Evolutionary conservation across 768 basidiomycete species (phyloP).

Genomic region (Lyophyllum shimeji): DNA sequence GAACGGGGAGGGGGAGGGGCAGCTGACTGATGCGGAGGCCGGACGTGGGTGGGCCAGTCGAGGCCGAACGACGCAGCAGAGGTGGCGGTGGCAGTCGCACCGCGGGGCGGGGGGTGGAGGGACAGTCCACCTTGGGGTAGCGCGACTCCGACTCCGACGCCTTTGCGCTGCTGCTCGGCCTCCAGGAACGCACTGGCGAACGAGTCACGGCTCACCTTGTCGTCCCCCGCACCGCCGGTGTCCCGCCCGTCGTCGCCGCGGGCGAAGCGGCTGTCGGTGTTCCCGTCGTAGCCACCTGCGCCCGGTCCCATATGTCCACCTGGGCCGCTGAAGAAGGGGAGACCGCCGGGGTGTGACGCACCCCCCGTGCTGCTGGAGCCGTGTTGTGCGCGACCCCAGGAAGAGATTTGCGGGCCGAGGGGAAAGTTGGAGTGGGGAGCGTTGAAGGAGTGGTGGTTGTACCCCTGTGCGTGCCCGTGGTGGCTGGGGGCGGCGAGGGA

Average conservation of each 20-base stretch:
- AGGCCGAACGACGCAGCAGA: constrained; percentile 16
- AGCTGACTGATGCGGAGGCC: not conserved
- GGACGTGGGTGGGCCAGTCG: constrained; percentile 15
- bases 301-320: not conserved
- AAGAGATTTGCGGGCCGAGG: not conserved
- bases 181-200: constrained; percentile 28
- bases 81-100: too few species aligned
- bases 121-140: not conserved
- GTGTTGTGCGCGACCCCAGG: constrained; percentile 4
- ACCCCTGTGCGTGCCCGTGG: not conserved
- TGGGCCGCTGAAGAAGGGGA: constrained; percentile 2
- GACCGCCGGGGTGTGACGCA: not conserved
- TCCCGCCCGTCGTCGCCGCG: constrained; percentile 7
- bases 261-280: not conserved
- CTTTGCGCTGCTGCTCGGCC: constrained; percentile 23
- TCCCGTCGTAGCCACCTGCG: constrained; percentile 1
- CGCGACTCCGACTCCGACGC: too few species aligned
- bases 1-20: not conserved
- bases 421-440: constrained; percentile 3
- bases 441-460: not conserved
- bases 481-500: constrained; percentile 4
- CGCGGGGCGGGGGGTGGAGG: constrained; percentile 2
- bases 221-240: constrained; percentile 5
- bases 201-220: constrained; percentile 14
- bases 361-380: not conserved